Base-by-base conservation (phyloP, 2,329 filamentous ascomycete genomes). In the Paecilomyces sp. region DNA sequence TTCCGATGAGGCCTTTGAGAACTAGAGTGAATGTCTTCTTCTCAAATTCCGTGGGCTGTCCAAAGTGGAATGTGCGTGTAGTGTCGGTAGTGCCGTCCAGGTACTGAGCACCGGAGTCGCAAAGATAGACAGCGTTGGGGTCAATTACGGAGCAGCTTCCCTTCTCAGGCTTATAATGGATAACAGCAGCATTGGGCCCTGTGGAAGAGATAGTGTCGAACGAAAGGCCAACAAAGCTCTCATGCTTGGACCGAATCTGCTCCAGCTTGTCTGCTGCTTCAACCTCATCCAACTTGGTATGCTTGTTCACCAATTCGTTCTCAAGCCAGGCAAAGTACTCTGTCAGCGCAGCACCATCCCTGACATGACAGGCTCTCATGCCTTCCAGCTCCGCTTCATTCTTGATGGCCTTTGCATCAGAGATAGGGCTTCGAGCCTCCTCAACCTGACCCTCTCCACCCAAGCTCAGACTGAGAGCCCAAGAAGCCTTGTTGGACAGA, bases 281-380 rank as follows among this genome's bases (percentile, higher is more conserved):
- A 2, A 97, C 91, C 73, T 99, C 94, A 69, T 97, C 92, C 7
- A 99, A 76, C 3, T 79, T 83, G 1, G 83, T 83, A 63, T 89
- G 88, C 73, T 93, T 88, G 65, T 82, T 85, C 60, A 90, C 72
- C 25, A 99, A 80, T 70, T 97, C 88, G 68, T 97, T 85, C 74
- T 99, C 94, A 3, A 99, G 83, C 94, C 94, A 99, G 12, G 94
- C 91, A 74, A 99, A 97, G 74, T 92, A 99, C 72, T 96, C 87
- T 59, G 86, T 92, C 62, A 97, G 76, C 1, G 94, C 93, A 54
- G 91, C 92, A 54, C 94, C 94, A 69, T 99, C 94, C 64, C 94
- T 87, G 66, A 97, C 86, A 72, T 99, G 94, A 71, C 94, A 97
- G 60, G 89, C 85, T 62, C 92, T 85, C 94, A 99, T 97, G 62